Base-by-base conservation (phyloP, 2,329 filamentous ascomycete genomes). In the Calonectria pseudoturangicola region DNA sequence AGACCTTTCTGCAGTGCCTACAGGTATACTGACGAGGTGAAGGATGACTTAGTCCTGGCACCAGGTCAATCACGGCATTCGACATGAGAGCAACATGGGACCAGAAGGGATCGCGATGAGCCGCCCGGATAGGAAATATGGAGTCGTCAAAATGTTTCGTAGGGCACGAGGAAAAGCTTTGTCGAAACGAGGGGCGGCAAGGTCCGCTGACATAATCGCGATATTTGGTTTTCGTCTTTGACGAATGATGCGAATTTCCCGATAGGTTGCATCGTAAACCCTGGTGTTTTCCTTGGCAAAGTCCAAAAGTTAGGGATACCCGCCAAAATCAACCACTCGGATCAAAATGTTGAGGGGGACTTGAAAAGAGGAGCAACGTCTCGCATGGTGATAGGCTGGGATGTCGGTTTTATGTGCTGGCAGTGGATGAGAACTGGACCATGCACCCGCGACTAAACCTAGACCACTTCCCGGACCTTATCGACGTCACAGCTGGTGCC, bases 211-310 rank as follows among this genome's bases (percentile, higher is more conserved):
- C 51, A 56, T n/a, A 8, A 33, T 54, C 18, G n/a, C n/a, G 28
- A 56, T 18, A 21, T 21, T 21, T 21, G 21, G 21, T 21, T 21
- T 21, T 21, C 2, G 21, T 21, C 21, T 21, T 21, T 21, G 21
- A 21, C 2, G 27, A 30, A 30, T 30, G 27, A 18, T 51, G 48
- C n/a, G 51, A 36, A 25, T 36, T 36, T 2, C 30, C 30, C 51
- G 30, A 56, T 25, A 56, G 51, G 51, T 36, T 36, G 18, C 30
- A 36, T 36, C 51, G 51, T 56, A 56, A 39, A 56, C 16, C 51
- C 51, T 18, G 12, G 18, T 39, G 18, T 25, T 56, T 21, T 30
- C 15, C 16, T 27, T 33, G n/a, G 4, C 7, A n/a, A 54, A 9
- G 50, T 16, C 10, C 12, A 12, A n/a, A 3, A 54, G 16, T 13